A percentile compares a stretch with the other conserved stretches of the same genome.
Conservation (phyloP, 1,284 basidiomycete genomes). For the Heterobasidion annosum region DNA sequence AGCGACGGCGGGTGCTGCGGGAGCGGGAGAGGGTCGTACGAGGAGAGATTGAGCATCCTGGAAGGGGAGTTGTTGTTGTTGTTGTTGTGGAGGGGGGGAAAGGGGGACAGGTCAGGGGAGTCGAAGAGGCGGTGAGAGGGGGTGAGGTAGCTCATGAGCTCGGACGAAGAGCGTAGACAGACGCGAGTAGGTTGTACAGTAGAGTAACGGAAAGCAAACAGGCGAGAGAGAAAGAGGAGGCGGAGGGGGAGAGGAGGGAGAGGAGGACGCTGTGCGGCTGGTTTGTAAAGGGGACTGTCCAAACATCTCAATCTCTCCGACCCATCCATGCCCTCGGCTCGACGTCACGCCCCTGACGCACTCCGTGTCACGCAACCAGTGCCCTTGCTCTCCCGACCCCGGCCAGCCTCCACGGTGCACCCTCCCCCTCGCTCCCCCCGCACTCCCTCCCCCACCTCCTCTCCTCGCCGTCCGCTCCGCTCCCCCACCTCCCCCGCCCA, state of each 20-base stretch:
- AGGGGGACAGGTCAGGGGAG: conserved; percentile 14
- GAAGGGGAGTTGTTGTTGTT: background rate
- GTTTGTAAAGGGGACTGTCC: background rate
- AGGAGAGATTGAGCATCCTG: conserved; percentile 9
- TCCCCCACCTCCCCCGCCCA: background rate
- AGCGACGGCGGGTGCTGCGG: conserved; percentile 1
- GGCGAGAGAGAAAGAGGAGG: background rate
- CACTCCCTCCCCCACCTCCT: too few relatives aligned
- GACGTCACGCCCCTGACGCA: too few relatives aligned
- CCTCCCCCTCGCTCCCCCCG: background rate
- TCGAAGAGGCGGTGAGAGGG: conserved; percentile 7
- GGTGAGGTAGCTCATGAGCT: conserved; percentile 1
- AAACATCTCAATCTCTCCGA: too few relatives aligned
- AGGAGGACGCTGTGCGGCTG: background rate
- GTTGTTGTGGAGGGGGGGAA: conserved; percentile 7
- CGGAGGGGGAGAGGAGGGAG: background rate
- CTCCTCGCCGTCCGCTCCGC: background rate
- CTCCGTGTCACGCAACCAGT: too few relatives aligned
- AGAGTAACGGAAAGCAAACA: background rate
- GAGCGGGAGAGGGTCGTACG: background rate
- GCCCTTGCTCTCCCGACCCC: too few relatives aligned
- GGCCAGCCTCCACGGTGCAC: too few relatives aligned
- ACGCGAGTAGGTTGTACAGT: background rate
- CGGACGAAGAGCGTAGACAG: background rate
- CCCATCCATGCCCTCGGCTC: too few relatives aligned